Base-by-base conservation (phyloP, 2,329 filamentous ascomycete species). In the Colletotrichum camelliae region DNA sequence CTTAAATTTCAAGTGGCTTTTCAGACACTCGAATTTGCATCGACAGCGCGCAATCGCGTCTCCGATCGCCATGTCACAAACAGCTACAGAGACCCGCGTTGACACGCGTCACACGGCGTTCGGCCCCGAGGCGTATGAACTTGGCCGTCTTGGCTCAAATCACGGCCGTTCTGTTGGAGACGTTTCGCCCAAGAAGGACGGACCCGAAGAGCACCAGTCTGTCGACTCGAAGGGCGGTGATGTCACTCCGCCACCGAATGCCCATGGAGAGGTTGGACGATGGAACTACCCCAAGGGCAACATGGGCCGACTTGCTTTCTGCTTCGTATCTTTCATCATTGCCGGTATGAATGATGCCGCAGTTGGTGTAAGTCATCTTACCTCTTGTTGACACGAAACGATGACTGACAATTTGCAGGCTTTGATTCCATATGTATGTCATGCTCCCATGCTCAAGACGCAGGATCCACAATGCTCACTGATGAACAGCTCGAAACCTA, bases 271-370 rank as follows among this genome's bases (percentile, higher is more conserved):
- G 31, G 13, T 77, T 5, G 75, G 86, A 74, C 72, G 82, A 75
- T 86, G 85, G 85, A 86, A 85, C 72, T 78, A 81, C 21, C 85
- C 85, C 0, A 80, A 70, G 9, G 81, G 80, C 2, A 86, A 86
- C 21, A 55, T 83, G 1, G 73, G 75, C 2, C 81, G 81, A 31
- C 76, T 86, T 2, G 80, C 55, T 0, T 86, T 86, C 48, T 88
- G 90, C 0, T 92, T 93, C 79, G 86, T 90, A 80, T 88, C 89
- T 0, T 92, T 93, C 74, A 85, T 91, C 4, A 86, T 93, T 58
- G 89, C 92, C 76, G 92, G 92, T 0, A 88, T 91, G 83, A 93
- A 93, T 76, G 92, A 94, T 81, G 92, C 89, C 4, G 88, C 90
- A 18, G 89, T 91, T 69, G 91, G 91, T 67, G 90, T 90, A 85